These are phyloP conservation scores for Solanum chiquidenum DNA, from an alignment of 257 asterid genomes.

Conservation along the genomic window DNA sequence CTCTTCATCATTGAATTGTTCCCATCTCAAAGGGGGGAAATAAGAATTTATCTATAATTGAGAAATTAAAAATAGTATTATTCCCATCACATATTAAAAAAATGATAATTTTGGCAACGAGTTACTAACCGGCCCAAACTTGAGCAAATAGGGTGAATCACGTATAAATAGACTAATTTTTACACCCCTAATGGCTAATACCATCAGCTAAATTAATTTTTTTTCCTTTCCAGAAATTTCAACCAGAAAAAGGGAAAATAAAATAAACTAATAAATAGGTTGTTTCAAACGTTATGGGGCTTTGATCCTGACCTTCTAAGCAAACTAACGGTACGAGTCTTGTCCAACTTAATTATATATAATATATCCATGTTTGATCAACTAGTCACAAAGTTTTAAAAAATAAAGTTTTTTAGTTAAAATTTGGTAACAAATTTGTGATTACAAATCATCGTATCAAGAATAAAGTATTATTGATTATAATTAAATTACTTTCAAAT, in stretches of 20 bases:
- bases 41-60: not conserved
- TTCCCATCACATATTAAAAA: not conserved
- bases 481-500: not conserved
- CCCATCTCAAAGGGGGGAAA: not conserved
- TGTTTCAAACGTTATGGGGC: not conserved
- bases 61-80: not conserved
- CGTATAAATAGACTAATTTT: not conserved
- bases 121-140: not conserved
- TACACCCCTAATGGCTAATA: not conserved
- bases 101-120: not conserved
- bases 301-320: not conserved
- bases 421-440: not conserved
- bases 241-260: not conserved
- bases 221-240: not conserved
- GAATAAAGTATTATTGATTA: not conserved
- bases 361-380: not conserved
- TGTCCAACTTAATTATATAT: not conserved
- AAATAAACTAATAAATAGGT: not conserved
- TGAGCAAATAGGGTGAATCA: not conserved
- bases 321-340: not conserved
- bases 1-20: not conserved
- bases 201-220: not conserved
- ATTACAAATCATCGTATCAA: not conserved
- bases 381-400: not conserved
- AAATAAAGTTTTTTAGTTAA: not conserved